Percentiles rank a stretch among this genome's conserved stretches.
phyloP scores from a whole-genome alignment of 169 alveolate genomes.

The Eimeria falciformis region DNA sequence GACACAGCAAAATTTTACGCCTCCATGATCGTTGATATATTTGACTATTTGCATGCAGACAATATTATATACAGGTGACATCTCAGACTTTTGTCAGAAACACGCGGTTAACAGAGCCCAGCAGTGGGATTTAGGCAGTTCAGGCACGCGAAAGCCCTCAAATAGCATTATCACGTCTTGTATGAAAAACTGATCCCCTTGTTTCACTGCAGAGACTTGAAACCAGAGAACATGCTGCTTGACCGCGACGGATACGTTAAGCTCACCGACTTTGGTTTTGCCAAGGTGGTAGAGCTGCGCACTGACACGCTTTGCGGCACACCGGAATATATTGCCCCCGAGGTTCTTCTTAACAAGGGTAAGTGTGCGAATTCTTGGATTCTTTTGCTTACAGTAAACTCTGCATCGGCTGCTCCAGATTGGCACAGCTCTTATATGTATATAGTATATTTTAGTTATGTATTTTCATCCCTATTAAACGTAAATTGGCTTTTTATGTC shows the following conservation, averaged over 20 bases:
- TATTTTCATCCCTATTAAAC: not conserved
- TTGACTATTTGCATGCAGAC: constrained; percentile 96
- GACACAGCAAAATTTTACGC: constrained; percentile 91
- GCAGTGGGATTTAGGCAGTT: not conserved
- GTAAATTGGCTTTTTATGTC: not conserved
- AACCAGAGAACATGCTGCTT: constrained; percentile 97
- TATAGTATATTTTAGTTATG: not conserved
- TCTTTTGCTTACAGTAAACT: not conserved
- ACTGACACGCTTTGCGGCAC: constrained; percentile 99
- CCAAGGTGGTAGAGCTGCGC: constrained; percentile 96
- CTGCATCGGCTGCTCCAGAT: not conserved
- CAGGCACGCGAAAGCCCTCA: too few species aligned
- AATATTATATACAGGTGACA: constrained; percentile 92
- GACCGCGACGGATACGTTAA: constrained; percentile 97
- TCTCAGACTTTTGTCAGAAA: too few species aligned
- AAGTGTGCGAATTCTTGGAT: not conserved
- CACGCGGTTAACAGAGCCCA: not conserved
- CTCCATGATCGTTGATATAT: constrained; percentile 93
- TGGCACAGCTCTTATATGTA: not conserved
- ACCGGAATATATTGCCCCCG: constrained; percentile 99
- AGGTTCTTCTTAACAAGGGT: constrained; percentile 94
- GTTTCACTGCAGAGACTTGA: constrained; percentile 90
- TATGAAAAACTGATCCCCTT: too few species aligned
- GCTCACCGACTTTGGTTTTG: constrained; percentile 99
- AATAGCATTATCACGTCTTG: too few species aligned